Conservation (phyloP, 2,329 filamentous ascomycete genomes). For the Cordyceps cateniannulata region DNA sequence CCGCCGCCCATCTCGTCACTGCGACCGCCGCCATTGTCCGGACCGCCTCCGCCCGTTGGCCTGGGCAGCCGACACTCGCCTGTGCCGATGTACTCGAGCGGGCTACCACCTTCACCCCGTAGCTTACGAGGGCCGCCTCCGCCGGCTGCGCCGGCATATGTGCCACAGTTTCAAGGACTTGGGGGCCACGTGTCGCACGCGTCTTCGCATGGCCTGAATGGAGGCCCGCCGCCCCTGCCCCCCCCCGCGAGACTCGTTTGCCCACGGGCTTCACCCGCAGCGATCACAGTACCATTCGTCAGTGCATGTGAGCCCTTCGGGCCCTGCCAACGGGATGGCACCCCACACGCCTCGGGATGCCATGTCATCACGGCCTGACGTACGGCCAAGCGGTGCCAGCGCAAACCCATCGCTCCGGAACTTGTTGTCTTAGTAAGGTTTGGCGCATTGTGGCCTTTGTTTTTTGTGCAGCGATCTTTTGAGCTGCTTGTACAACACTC, state of each 20-base stretch:
- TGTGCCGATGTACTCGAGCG: conserved; percentile 32
- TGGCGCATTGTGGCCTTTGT: not conserved
- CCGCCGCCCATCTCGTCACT: conserved; percentile 30
- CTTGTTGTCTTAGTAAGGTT: conserved; percentile 50
- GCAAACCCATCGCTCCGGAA: conserved; percentile 72
- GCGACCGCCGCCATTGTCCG: conserved; percentile 41
- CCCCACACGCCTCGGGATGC: conserved; percentile 23
- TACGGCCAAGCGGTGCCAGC: conserved; percentile 59
- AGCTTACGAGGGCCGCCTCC: conserved; percentile 34
- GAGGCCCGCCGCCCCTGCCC: conserved; percentile 28
- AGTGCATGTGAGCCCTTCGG: conserved; percentile 37
- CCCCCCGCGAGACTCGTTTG: conserved; percentile 25
- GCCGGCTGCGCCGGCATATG: conserved; percentile 33
- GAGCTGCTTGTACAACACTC: conserved; percentile 3
- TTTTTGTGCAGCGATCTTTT: not conserved
- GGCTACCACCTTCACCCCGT: conserved; percentile 43
- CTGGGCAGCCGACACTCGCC: conserved; percentile 29
- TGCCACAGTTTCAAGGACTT: conserved; percentile 26
- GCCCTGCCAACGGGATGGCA: conserved; percentile 31
- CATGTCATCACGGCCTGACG: conserved; percentile 31
- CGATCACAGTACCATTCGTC: conserved; percentile 32
- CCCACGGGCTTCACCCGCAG: conserved; percentile 37
- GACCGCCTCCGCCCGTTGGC: conserved; percentile 36
- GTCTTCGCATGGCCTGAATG: conserved; percentile 24
- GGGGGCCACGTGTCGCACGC: conserved; percentile 2